Evolutionary conservation across 371 early-diverging fungal genomes (phyloP), one percentile per base, ranked within the genome.

Genomic region (Mortierella sp.): DNA sequence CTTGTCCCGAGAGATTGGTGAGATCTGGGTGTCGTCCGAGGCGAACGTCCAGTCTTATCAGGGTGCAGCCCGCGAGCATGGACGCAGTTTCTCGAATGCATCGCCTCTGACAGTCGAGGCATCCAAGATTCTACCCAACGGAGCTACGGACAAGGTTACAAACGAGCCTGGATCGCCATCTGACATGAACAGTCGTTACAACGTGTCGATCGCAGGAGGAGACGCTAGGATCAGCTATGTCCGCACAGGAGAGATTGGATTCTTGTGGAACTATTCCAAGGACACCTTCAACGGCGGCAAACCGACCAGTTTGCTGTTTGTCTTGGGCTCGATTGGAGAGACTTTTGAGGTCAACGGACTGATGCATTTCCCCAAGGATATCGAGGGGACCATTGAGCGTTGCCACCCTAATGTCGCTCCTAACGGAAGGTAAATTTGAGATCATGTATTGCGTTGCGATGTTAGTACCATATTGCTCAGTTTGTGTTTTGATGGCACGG

Each of bases 11-110:
- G 91, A 92, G 70, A 88, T 97, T 41, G 97, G 97, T 68, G 97
- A 97, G 88, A 95, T 97, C 16, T 97, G 97, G 96, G 96, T 97
- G 4, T 90, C 93, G 14, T 93, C 93, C 10, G 93, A 93, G n/a
- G 90, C 91, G 49, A 95, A 92, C 78, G 91, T 91, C 11, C 89
- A 89, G 54, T 86, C 89, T 1, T 87, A 89, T 60, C 87, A 88
- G 70, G 87, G 88, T 11, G 65, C 87, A 14, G 84, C 81, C 21
- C 80, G 85, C 16, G 85, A 81, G 1, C 88, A 87, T 71, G 82
- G 83, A 32, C 79, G 87, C 18, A 79, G 74, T 48, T 49, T 82
- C 10, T 86, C 83, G 12, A 82, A 82, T 24, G 70, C 82, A 5
- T 82, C 86, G 16, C 87, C 87, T 14, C 55, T 82, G 38, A 77